These are phyloP conservation scores for Erythrophleum ivorense DNA, from an alignment of 331 rosid genomes.

Conservation along the genomic window DNA sequence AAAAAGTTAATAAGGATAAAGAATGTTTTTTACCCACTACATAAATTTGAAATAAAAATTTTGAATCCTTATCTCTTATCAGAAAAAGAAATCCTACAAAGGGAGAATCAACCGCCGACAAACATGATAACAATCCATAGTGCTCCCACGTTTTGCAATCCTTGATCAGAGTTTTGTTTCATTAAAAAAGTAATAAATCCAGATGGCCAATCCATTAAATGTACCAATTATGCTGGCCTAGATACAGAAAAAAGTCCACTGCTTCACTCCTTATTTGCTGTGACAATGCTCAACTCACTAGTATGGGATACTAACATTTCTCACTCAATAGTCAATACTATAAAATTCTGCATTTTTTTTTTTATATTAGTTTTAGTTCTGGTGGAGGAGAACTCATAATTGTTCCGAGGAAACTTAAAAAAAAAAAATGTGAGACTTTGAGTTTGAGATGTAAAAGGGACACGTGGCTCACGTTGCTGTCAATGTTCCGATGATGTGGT, in stretches of 20 bases:
- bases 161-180: background rate
- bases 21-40: too few species aligned
- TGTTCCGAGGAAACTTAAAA: constrained; percentile 9
- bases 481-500: constrained; percentile 43
- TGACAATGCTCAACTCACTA: background rate
- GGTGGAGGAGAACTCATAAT: constrained; percentile 16
- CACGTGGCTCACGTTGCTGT: constrained; percentile 59
- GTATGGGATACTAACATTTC: background rate
- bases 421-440: background rate
- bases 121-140: background rate
- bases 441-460: constrained; percentile 3
- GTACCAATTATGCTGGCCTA: background rate
- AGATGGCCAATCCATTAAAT: constrained; percentile 3
- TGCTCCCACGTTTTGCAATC: constrained; percentile 4
- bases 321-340: background rate
- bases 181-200: background rate
- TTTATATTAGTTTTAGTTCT: background rate
- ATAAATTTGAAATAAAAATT: background rate
- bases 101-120: constrained; percentile 1
- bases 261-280: background rate
- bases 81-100: background rate
- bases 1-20: too few species aligned
- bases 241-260: background rate
- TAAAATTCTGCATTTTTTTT: background rate
- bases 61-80: background rate